Conservation (phyloP, 257 asterid species). For the Nicotiana sylvestris region DNA sequence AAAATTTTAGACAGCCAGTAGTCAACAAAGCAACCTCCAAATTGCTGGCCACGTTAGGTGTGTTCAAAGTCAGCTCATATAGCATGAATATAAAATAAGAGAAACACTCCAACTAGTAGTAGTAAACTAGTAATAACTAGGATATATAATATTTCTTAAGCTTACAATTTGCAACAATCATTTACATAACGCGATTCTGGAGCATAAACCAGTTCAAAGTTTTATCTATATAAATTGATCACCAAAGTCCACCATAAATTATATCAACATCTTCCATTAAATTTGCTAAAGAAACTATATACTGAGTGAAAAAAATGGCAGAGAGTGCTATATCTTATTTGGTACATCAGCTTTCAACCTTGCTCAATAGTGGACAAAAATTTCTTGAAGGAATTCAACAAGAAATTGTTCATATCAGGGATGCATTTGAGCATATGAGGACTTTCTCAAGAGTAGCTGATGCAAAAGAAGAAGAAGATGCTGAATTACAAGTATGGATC, state of each 20-base stretch:
- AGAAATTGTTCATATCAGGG: slow-evolving; percentile 21
- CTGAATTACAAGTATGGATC: slow-evolving; percentile 28
- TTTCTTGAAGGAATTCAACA: slow-evolving; percentile 17
- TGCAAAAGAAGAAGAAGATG: slow-evolving; percentile 22
- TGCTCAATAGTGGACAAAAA: slow-evolving; percentile 11
- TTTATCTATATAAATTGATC: not conserved
- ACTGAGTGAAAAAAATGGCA: slow-evolving; percentile 18
- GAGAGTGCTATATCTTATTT: slow-evolving; percentile 19
- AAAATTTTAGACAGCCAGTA: not conserved
- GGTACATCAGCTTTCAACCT: slow-evolving; percentile 17
- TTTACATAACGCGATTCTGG: not conserved
- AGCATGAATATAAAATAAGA: not conserved
- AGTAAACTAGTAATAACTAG: not conserved
- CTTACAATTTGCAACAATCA: not conserved
- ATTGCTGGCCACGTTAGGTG: not conserved
- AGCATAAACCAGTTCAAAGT: not conserved
- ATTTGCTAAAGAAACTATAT: not conserved
- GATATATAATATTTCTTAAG: not conserved
- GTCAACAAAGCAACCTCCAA: not conserved
- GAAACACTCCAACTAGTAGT: not conserved
- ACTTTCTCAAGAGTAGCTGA: slow-evolving; percentile 35
- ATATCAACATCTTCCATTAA: not conserved
- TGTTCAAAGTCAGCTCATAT: not conserved
- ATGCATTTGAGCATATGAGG: slow-evolving; percentile 27
- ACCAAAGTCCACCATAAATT: not conserved